Conservation (phyloP, 345 rosid genomes). For the Eucalyptus grandis region DNA sequence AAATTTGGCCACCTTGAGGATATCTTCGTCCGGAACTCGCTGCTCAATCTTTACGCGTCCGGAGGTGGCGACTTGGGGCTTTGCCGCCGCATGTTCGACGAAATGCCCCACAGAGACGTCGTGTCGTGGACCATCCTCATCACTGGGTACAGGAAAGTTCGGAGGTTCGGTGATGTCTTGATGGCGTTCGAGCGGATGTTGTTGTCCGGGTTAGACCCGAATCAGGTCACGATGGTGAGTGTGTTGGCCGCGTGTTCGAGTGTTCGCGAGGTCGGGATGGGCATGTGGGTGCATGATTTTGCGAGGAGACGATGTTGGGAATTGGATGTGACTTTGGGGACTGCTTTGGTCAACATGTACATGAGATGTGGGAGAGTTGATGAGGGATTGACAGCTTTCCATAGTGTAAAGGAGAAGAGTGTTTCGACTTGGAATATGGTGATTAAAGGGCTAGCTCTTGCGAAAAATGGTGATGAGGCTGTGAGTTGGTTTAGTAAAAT, state of each 20-base stretch:
- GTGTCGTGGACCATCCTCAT: slow-evolving; percentile 50
- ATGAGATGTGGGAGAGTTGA: slow-evolving; percentile 35
- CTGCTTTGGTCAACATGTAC: slow-evolving; percentile 43
- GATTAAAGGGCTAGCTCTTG: slow-evolving; percentile 36
- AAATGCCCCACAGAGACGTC: slow-evolving; percentile 39
- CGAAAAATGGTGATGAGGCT: slow-evolving; percentile 31
- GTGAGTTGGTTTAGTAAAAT: slow-evolving; percentile 29
- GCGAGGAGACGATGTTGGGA: slow-evolving; percentile 28
- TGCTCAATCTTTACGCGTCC: slow-evolving; percentile 22
- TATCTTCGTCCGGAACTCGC: slow-evolving; percentile 30
- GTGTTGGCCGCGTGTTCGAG: slow-evolving; percentile 30
- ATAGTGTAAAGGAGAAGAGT: slow-evolving; percentile 34
- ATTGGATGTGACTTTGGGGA: slow-evolving; percentile 45
- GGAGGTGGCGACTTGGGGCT: slow-evolving; percentile 8
- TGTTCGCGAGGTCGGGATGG: slow-evolving; percentile 37
- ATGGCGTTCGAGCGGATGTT: slow-evolving; percentile 44
- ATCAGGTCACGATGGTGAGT: slow-evolving; percentile 52
- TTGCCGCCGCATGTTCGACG: slow-evolving; percentile 35
- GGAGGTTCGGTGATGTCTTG: slow-evolving; percentile 25
- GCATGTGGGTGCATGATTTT: slow-evolving; percentile 44
- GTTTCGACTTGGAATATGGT: slow-evolving; percentile 31
- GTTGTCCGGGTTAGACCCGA: slow-evolving; percentile 27
- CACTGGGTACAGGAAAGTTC: slow-evolving; percentile 17
- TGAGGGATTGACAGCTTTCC: slow-evolving; percentile 24
- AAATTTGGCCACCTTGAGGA: slow-evolving; percentile 27